Evolutionary conservation across 2,329 filamentous ascomycete genomes (phyloP).

Genomic region (Neophaeococcomyces mojaviensis): DNA sequence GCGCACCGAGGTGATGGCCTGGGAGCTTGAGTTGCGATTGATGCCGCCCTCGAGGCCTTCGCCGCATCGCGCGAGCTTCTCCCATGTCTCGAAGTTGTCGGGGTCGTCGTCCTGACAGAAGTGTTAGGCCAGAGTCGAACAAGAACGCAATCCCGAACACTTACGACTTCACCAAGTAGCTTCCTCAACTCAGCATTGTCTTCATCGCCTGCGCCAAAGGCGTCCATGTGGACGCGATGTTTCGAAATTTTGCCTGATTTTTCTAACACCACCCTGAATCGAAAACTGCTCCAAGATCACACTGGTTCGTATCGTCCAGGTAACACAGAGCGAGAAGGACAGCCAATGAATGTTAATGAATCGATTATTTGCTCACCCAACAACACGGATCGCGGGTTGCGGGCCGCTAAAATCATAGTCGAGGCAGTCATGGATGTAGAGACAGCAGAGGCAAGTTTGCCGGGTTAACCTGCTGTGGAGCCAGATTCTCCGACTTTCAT

Average conservation of each 20-base stretch:
- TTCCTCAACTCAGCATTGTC: constrained; percentile 76
- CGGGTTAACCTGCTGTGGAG: too few species aligned
- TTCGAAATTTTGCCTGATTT: neutral
- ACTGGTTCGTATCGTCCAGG: too few species aligned
- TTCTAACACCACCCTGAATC: too few species aligned
- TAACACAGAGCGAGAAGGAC: too few species aligned
- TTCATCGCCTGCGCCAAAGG: constrained; percentile 67
- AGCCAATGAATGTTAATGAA: too few species aligned
- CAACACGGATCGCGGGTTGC: too few species aligned
- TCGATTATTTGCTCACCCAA: too few species aligned
- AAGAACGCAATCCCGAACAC: constrained; percentile 27
- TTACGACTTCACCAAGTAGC: constrained; percentile 68
- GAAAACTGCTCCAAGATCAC: too few species aligned
- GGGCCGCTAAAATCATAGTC: too few species aligned
- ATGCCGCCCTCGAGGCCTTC: constrained; percentile 85
- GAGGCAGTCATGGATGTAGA: too few species aligned
- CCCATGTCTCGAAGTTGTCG: constrained; percentile 92
- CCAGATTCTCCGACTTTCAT: too few species aligned
- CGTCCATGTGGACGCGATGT: constrained; percentile 33
- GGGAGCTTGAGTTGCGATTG: constrained; percentile 92
- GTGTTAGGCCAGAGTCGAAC: neutral
- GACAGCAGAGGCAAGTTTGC: too few species aligned
- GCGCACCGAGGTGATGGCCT: constrained; percentile 79
- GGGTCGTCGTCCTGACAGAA: constrained; percentile 54
- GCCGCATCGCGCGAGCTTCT: constrained; percentile 76